Conservation (phyloP, 2,329 filamentous ascomycete genomes). For the Exophiala oligosperma region DNA sequence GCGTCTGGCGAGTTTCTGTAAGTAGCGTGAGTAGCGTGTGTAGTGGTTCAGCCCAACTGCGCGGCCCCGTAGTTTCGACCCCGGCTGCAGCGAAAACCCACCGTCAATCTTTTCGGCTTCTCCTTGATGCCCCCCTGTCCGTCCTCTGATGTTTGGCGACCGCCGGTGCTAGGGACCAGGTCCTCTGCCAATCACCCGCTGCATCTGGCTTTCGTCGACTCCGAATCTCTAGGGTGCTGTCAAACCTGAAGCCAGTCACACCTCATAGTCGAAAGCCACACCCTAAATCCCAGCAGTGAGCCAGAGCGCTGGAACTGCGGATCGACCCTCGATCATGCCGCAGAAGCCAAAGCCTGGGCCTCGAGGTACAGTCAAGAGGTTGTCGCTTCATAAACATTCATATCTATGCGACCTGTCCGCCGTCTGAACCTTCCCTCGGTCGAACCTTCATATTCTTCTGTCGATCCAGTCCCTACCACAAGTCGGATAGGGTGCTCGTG, state of each 20-base stretch:
- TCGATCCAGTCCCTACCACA: neutral
- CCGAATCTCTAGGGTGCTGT: neutral
- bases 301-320: constrained; percentile 11
- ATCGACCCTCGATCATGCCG: constrained; percentile 9
- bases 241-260: constrained; percentile 10
- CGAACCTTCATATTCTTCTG: neutral
- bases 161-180: neutral
- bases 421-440: constrained; percentile 11
- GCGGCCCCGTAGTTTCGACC: constrained; percentile 2
- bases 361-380: constrained; percentile 5
- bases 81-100: neutral
- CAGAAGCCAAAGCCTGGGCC: constrained; percentile 17
- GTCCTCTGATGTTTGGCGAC: constrained; percentile 1
- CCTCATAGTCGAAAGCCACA: constrained; percentile 10
- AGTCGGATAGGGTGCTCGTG: neutral
- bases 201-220: constrained; percentile 4
- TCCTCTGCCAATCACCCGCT: constrained; percentile 1
- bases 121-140: neutral
- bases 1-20: too few species aligned
- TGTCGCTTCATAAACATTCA: constrained; percentile 14
- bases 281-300: neutral
- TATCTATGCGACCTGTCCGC: constrained; percentile 15
- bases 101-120: neutral
- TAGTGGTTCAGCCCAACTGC: neutral
- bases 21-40: too few species aligned